Evolutionary conservation across 2,329 filamentous ascomycete genomes (phyloP).

Genomic region (Aspergillus floridensis): DNA sequence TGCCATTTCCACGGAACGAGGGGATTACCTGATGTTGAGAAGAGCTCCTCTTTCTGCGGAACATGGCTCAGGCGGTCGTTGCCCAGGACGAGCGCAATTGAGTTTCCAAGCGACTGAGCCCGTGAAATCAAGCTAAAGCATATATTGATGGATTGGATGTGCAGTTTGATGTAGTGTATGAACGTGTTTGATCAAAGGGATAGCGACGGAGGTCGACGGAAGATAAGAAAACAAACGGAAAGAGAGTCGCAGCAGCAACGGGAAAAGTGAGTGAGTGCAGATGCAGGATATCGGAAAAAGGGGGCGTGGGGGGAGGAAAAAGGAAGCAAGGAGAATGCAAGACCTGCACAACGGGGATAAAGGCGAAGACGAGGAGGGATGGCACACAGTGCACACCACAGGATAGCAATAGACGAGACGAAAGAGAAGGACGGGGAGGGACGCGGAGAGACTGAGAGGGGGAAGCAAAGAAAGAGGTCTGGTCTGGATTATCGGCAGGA

Average conservation of each 20-base stretch:
- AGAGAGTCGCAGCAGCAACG: not conserved
- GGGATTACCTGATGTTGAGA: conserved; percentile 41
- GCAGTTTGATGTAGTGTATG: not conserved
- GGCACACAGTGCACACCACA: no score
- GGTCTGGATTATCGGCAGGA: not conserved
- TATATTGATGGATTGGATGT: not conserved
- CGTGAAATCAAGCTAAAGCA: not conserved
- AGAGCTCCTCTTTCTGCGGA: conserved; percentile 41
- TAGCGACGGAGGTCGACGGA: not conserved
- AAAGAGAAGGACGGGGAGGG: conserved; percentile 2
- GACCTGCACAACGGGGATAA: not conserved
- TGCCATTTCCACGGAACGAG: not conserved
- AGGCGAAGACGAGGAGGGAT: no score
- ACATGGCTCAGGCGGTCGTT: conserved; percentile 30
- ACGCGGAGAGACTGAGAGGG: not conserved
- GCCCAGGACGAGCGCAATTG: conserved; percentile 8
- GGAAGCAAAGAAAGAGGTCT: not conserved
- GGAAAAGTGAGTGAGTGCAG: conserved; percentile 2
- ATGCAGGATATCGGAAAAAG: conserved; percentile 6
- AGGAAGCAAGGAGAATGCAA: conserved; percentile 6
- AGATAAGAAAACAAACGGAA: not conserved
- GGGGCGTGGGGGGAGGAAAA: conserved; percentile 1
- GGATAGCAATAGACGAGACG: no score
- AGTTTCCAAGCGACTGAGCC: not conserved
- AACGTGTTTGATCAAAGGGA: not conserved